Conservation (phyloP, 225 moss, liverwort and hornwort genomes). For the Marchantia paleacea region DNA sequence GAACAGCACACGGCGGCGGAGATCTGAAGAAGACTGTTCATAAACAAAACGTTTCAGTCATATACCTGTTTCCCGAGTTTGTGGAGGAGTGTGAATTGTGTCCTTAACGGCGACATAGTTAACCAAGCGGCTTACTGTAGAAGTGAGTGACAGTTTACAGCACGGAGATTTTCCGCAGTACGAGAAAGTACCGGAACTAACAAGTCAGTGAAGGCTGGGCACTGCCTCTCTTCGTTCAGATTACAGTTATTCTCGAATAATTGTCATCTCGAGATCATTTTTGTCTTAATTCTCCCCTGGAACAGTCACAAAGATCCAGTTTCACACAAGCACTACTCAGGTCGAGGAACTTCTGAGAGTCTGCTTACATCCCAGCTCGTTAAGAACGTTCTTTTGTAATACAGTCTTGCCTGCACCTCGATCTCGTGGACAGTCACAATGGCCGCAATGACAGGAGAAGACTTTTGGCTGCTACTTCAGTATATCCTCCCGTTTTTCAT, state of each 20-base stretch:
- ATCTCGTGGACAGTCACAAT: neutral
- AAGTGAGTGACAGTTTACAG: neutral
- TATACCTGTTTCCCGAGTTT: neutral
- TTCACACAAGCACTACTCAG: too few relatives aligned
- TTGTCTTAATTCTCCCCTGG: too few relatives aligned
- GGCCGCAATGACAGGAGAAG: constrained; percentile 20
- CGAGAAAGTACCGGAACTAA: neutral
- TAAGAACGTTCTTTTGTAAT: neutral
- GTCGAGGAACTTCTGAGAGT: too few relatives aligned
- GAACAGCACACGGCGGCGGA: neutral
- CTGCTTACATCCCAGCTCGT: neutral
- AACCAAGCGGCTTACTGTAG: neutral
- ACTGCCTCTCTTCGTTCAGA: neutral
- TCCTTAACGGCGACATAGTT: neutral
- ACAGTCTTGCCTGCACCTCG: neutral
- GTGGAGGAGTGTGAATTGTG: neutral
- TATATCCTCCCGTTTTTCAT: constrained; percentile 24
- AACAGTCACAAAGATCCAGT: neutral
- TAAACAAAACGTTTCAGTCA: neutral
- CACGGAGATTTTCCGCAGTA: neutral
- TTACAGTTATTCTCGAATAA: neutral
- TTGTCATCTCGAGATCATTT: neutral
- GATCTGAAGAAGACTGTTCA: neutral
- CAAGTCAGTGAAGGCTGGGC: constrained; percentile 7
- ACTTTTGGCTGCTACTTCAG: constrained; percentile 23